These are phyloP conservation scores for Lasiodiplodia sp. DNA, from an alignment of 2,329 filamentous ascomycete genomes.

Conservation along the genomic window DNA sequence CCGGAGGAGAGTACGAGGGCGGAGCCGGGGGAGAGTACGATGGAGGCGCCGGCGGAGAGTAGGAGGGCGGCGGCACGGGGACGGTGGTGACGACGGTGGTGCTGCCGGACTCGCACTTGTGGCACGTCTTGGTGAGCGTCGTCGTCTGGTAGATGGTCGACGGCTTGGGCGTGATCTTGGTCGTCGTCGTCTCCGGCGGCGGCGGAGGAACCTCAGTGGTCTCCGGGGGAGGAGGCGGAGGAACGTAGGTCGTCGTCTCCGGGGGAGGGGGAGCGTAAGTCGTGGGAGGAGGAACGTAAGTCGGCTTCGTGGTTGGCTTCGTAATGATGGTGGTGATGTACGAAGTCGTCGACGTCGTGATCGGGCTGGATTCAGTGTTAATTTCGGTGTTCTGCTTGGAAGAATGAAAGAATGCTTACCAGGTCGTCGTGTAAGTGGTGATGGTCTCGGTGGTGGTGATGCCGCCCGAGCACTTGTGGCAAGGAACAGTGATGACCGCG, in stretches of 20 bases:
- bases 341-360: slow-evolving; percentile 20
- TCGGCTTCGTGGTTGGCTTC: neutral
- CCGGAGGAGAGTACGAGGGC: neutral
- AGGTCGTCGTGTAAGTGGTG: slow-evolving; percentile 16
- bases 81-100: slow-evolving; percentile 6
- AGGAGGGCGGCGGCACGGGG: neutral
- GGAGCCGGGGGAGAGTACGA: neutral
- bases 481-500: slow-evolving; percentile 26
- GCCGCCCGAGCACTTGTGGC: slow-evolving; percentile 19
- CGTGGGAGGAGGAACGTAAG: neutral
- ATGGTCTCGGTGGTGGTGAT: slow-evolving; percentile 18
- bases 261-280: neutral
- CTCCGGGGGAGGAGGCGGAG: neutral
- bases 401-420: neutral
- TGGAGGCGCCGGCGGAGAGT: too few relatives aligned
- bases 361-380: slow-evolving; percentile 22
- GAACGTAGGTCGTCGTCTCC: neutral
- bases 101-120: slow-evolving; percentile 1
- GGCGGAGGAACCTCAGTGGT: neutral
- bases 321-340: slow-evolving; percentile 21
- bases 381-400: slow-evolving; percentile 18
- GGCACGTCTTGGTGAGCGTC: slow-evolving; percentile 11
- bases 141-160: slow-evolving; percentile 25
- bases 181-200: neutral
- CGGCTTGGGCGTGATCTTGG: slow-evolving; percentile 7